Percentiles rank a stretch among this genome's conserved stretches.
Conservation (phyloP, 1,284 basidiomycete genomes). For the Neotropicomus parvogracilis region DNA sequence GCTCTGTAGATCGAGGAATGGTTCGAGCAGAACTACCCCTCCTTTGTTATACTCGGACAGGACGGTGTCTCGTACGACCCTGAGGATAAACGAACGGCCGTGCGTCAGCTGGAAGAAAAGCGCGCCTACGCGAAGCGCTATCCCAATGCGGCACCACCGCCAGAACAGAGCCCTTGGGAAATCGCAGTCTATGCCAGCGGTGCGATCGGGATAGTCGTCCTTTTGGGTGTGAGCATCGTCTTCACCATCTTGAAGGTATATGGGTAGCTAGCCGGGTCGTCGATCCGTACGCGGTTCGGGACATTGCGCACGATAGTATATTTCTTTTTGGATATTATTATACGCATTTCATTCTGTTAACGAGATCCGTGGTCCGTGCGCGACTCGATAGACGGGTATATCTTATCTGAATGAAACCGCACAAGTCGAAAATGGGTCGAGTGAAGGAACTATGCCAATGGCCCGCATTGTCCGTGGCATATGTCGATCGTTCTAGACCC, state of each 20-base stretch:
- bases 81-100: conserved; percentile 29
- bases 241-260: conserved; percentile 36
- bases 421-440: too few species aligned
- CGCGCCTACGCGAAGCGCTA: conserved; percentile 29
- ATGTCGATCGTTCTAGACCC: not conserved
- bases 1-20: conserved; percentile 81
- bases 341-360: too few species aligned
- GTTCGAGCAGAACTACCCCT: conserved; percentile 86
- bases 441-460: not conserved
- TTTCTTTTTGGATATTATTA: conserved; percentile 1
- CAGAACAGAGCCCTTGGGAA: conserved; percentile 33
- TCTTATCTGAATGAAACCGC: too few species aligned
- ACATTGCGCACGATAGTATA: not conserved
- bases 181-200: conserved; percentile 40
- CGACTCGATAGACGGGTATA: too few species aligned
- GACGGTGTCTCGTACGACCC: conserved; percentile 27
- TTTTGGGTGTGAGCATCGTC: conserved; percentile 32
- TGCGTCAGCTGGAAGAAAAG: conserved; percentile 36
- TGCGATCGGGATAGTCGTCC: conserved; percentile 40
- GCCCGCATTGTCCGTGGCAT: too few species aligned
- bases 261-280: conserved; percentile 6
- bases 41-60: conserved; percentile 61
- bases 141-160: conserved; percentile 13
- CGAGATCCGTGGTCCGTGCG: too few species aligned
- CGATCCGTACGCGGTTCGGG: not conserved